These are phyloP conservation scores for Leucocoprinus birnbaumii DNA, from an alignment of 768 basidiomycete species.

Conservation along the genomic window DNA sequence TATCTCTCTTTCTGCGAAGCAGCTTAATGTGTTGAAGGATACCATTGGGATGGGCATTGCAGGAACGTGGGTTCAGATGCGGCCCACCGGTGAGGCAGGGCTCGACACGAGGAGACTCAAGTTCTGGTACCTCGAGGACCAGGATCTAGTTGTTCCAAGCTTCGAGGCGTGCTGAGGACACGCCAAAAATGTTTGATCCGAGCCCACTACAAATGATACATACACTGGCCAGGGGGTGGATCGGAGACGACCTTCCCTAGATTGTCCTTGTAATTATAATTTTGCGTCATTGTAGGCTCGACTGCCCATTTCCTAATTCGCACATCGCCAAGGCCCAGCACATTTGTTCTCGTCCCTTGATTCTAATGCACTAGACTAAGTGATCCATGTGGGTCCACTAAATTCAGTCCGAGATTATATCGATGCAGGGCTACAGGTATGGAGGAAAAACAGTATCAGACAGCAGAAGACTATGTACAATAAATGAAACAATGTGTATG, in stretches of 20 bases:
- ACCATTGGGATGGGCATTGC: slow-evolving; percentile 7
- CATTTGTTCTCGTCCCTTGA: too few species aligned
- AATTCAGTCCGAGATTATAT: neutral
- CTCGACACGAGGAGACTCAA: neutral
- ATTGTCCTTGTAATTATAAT: too few species aligned
- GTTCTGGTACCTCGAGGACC: slow-evolving; percentile 3
- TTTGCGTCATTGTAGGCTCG: too few species aligned
- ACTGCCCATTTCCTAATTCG: too few species aligned
- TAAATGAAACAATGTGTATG: slow-evolving; percentile 1
- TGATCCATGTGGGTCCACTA: neutral
- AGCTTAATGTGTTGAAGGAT: neutral
- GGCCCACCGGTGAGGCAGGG: neutral
- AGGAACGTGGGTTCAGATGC: slow-evolving; percentile 8
- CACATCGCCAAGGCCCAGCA: too few species aligned
- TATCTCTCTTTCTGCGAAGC: neutral
- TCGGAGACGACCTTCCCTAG: too few species aligned
- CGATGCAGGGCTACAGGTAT: neutral
- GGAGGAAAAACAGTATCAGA: neutral
- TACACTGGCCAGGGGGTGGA: too few species aligned
- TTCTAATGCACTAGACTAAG: too few species aligned
- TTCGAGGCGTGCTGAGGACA: neutral
- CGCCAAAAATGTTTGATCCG: too few species aligned
- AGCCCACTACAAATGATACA: too few species aligned
- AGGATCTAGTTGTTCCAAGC: slow-evolving; percentile 5
- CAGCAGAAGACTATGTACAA: neutral